Evolutionary conservation across 306 rosid species (phyloP).

Genomic region (Vigna radiata): DNA sequence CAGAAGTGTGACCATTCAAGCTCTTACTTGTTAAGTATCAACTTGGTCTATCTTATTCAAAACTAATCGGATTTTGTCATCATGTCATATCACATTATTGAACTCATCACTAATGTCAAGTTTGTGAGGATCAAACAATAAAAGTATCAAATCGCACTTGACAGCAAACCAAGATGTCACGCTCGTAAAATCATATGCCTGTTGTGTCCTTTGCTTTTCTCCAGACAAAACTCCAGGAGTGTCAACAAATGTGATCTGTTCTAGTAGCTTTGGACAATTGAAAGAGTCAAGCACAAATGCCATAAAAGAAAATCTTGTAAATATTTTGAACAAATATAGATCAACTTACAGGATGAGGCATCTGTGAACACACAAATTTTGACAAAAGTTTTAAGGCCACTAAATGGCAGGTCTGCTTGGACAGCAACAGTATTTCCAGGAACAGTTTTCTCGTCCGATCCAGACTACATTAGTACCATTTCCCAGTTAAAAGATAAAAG

Average conservation of each 20-base stretch:
- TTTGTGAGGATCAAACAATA: conserved; percentile 92
- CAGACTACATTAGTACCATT: conserved; percentile 67
- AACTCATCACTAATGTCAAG: conserved; percentile 94
- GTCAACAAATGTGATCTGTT: conserved; percentile 89
- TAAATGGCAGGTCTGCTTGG: conserved; percentile 94
- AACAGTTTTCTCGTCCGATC: conserved; percentile 87
- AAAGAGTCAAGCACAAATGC: conserved; percentile 28
- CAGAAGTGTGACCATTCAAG: conserved; percentile 3
- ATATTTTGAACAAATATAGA: conserved; percentile 26
- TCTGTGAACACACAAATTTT: conserved; percentile 89
- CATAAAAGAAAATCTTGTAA: not conserved
- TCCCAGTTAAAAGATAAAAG: conserved; percentile 36
- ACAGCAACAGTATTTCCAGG: conserved; percentile 97
- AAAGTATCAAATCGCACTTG: conserved; percentile 86
- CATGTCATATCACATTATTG: conserved; percentile 91
- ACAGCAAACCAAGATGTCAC: conserved; percentile 97
- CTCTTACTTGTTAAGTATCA: conserved; percentile 86
- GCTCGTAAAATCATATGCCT: conserved; percentile 87
- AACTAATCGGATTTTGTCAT: conserved; percentile 91
- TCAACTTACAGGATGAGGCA: conserved; percentile 87
- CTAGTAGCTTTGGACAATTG: conserved; percentile 63
- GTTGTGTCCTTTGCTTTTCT: conserved; percentile 91
- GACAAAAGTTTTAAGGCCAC: conserved; percentile 91
- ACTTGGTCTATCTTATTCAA: conserved; percentile 94
- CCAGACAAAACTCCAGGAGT: conserved; percentile 96